phyloP scores from a whole-genome alignment of 768 basidiomycete species.

The Postia placenta region DNA sequence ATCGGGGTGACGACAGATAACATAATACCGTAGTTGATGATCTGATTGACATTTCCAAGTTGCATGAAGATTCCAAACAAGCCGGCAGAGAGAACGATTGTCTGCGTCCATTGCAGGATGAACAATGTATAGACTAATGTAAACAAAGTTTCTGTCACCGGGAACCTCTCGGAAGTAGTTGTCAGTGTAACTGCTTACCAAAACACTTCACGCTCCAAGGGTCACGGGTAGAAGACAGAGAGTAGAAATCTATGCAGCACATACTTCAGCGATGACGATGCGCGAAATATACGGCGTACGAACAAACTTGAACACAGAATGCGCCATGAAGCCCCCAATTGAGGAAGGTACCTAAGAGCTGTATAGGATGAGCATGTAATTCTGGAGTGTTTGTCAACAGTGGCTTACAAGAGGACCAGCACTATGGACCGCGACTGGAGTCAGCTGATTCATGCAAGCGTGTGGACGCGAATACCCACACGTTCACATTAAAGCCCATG shows the following conservation, averaged over 20 bases:
- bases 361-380: no score
- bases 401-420: no score
- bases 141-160: background rate
- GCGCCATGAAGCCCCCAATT: background rate
- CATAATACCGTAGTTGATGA: background rate
- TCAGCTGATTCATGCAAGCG: no score
- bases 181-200: background rate
- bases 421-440: no score
- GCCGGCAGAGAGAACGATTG: background rate
- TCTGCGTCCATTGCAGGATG: background rate
- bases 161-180: background rate
- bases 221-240: background rate
- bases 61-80: background rate
- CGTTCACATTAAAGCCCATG: no score
- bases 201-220: background rate
- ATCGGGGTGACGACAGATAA: background rate
- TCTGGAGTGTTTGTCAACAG: no score
- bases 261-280: background rate
- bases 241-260: background rate
- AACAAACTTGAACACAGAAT: background rate
- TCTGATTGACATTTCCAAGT: background rate
- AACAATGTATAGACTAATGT: background rate
- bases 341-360: background rate
- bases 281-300: background rate
- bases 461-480: no score